phyloP scores from a whole-genome alignment of 768 basidiomycete genomes.

The Hygrocybe coccinea region DNA sequence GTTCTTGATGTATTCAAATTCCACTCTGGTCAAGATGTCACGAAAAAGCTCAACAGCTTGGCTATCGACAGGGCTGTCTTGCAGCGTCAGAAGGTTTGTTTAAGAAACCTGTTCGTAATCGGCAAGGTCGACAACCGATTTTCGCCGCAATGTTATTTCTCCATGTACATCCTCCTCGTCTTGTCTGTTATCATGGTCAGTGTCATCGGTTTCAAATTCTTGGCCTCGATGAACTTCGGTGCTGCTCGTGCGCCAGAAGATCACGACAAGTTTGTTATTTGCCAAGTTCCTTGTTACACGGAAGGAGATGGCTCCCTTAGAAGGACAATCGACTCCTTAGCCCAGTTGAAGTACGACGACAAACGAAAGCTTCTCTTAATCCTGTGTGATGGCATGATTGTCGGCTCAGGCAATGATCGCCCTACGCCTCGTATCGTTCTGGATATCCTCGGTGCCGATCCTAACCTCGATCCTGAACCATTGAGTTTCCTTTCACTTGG shows the following conservation, averaged over 20 bases:
- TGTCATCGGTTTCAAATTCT: slow-evolving; percentile 94
- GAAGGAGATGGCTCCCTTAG: slow-evolving; percentile 86
- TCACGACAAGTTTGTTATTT: slow-evolving; percentile 95
- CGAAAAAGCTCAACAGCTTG: slow-evolving; percentile 63
- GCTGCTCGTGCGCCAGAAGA: slow-evolving; percentile 81
- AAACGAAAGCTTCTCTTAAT: slow-evolving; percentile 91
- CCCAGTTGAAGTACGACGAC: slow-evolving; percentile 94
- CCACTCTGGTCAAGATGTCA: slow-evolving; percentile 73
- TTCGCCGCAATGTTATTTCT: slow-evolving; percentile 87
- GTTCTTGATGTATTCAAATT: slow-evolving; percentile 74
- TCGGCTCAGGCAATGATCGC: slow-evolving; percentile 93
- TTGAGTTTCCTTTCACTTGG: slow-evolving; percentile 91
- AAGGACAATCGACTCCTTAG: slow-evolving; percentile 88
- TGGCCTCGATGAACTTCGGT: slow-evolving; percentile 84
- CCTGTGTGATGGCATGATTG: slow-evolving; percentile 97
- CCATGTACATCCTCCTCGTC: slow-evolving; percentile 84
- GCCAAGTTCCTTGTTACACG: slow-evolving; percentile 98
- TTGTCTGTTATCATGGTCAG: slow-evolving; percentile 89
- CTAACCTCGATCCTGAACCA: slow-evolving; percentile 90
- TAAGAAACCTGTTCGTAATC: slow-evolving; percentile 89
- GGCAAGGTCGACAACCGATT: slow-evolving; percentile 91
- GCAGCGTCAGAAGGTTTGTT: slow-evolving; percentile 73
- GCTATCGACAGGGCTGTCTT: slow-evolving; percentile 58
- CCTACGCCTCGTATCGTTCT: slow-evolving; percentile 95
- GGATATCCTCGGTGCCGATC: slow-evolving; percentile 92